Evolutionary conservation across 129 eudicot species (phyloP), one percentile per base, ranked within the genome.

Genomic region (Oenanthe sinensis): DNA sequence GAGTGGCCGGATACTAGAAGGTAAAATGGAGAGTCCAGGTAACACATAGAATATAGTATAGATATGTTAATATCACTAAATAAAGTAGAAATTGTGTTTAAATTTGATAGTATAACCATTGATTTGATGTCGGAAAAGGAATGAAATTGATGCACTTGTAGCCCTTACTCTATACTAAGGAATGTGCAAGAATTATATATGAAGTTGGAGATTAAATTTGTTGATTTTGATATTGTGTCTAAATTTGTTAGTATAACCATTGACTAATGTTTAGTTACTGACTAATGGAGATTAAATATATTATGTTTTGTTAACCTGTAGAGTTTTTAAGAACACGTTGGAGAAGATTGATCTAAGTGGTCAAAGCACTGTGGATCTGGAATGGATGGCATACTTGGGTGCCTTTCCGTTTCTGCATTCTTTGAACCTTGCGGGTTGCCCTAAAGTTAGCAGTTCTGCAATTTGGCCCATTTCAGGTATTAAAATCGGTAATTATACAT

Each of bases 361-460:
- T 40, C 88, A 89, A 87, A 90, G 79, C 83, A 85, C 81, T 54
- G 99, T 96, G 78, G 97, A 96, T 89, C 91, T 94, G 46, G 99
- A 96, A 85, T 96, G 97, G 97, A 92, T 92, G 91, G 99, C 97
- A 30, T 92, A 96, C 85, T 68, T 96, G 39, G 99, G 97, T 19
- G 92, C 91, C 69, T 92, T 92, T 73, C 87, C 75, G 2, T 86
- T 85, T 87, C 85, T 96, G 82, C 75, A 69, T 77, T 87, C 96
- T 19, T 79, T 96, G 78, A 88, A 85, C 70, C 75, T 96, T 62
- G 85, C 96, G 4, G 96, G 84, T 76, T 96, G 99, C 85, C 86
- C 81, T 52, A 85, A 85, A 70, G 83, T 96, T 80, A 88, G 71
- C 82, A 92, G 86, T 82, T 86, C 97, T 43, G 95, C 99, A 73